Percentiles rank a stretch among this genome's conserved stretches.
Conservation (phyloP, 305 asterid genomes). For the Fraxinus ornus region DNA sequence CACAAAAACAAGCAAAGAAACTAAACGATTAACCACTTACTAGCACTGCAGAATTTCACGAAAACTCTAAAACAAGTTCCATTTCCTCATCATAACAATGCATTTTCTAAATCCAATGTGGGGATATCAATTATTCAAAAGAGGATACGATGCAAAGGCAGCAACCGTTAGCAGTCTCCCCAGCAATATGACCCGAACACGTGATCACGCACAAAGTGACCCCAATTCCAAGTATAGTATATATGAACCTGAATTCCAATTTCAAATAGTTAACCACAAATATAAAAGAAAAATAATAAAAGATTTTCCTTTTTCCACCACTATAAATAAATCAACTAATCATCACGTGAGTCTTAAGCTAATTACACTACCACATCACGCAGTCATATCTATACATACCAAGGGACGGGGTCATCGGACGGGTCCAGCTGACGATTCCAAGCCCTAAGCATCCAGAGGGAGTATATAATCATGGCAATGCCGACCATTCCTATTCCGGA, state of each 20-base stretch:
- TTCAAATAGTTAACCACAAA: neutral
- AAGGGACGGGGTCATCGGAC: slow-evolving; percentile 34
- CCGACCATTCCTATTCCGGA: slow-evolving; percentile 77
- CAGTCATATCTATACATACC: slow-evolving; percentile 16
- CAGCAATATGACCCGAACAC: slow-evolving; percentile 91
- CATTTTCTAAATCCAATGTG: neutral
- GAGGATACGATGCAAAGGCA: slow-evolving; percentile 91
- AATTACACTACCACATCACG: neutral
- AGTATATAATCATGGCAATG: slow-evolving; percentile 65
- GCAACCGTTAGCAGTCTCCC: slow-evolving; percentile 82
- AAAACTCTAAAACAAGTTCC: neutral
- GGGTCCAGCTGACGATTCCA: slow-evolving; percentile 59
- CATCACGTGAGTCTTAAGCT: neutral
- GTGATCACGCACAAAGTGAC: slow-evolving; percentile 53
- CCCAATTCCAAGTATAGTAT: slow-evolving; percentile 71
- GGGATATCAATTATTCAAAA: neutral
- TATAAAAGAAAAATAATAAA: too few species aligned
- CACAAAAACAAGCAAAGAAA: neutral
- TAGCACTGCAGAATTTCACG: neutral
- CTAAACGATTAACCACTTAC: neutral
- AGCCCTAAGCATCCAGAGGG: slow-evolving; percentile 83
- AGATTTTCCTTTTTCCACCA: neutral
- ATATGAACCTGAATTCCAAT: slow-evolving; percentile 70
- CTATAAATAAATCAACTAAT: too few species aligned
- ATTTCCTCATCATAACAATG: neutral